Base-by-base conservation (phyloP, 768 basidiomycete genomes). In the Agaricus subrufescens region DNA sequence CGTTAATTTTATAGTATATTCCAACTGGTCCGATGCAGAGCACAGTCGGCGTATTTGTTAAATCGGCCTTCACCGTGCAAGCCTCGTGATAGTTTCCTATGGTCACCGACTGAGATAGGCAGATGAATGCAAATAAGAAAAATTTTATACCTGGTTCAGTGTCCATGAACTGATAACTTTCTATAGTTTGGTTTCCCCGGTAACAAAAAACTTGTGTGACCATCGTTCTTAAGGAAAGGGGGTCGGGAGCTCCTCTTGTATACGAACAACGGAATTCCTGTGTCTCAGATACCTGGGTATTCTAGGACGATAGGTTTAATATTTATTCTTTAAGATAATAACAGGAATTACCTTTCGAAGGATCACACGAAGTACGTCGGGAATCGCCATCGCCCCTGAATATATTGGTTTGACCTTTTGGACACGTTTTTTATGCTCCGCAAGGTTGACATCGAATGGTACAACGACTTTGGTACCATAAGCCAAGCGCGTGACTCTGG, bases 401-500 rank as follows among this genome's bases (percentile, higher is more conserved):
- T 69, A 11, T 67, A 69, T 10, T 65, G 67, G 54, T 69, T 75
- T 4, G 66, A 67, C 12, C 57, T 67, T 48, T 62, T 61, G 14
- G 60, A 48, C 37, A 19, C 78, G 74, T 15, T 61, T 50, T 26
- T 65, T 58, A 57, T 84, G 82, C n/a, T 80, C 81, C 4, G 31
- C 31, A 31, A 31, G 4, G 0, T 60, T 60, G 34, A 75, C 63
- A 14, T 78, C 70, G 50, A 63, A 82, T 0, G 65, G 63, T 3
- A 71, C 58, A 40, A 63, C 61, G 58, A 75, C 74, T 26, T 73
- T 68, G 1, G 72, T 72, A 4, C 82, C 82, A 51, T 80, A 83
- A 0, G 78, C 78, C 52, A 73, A 60, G 58, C 72, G 76, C 3
- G 80, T 69, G 4, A 83, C 72, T 27, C 82, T 74, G 4, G 71